Evolutionary conservation across 768 basidiomycete genomes (phyloP).

Genomic region (Psilocybe cyanescens): DNA sequence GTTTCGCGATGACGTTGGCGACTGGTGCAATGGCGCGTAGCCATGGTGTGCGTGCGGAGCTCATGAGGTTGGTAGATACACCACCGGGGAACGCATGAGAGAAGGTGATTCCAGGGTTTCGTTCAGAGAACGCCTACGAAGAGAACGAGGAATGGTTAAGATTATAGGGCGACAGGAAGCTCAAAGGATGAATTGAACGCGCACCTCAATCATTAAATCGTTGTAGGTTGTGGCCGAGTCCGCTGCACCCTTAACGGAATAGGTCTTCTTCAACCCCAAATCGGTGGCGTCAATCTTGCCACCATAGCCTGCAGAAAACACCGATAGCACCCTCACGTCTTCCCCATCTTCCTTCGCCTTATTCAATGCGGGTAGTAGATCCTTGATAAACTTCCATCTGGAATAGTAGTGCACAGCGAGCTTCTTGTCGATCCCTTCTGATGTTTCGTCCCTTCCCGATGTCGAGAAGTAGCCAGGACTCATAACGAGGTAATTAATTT

Average conservation of each 20-base stretch:
- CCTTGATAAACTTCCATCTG: slow-evolving; percentile 53
- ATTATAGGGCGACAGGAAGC: background rate
- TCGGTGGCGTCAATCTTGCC: slow-evolving; percentile 46
- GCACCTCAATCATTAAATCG: slow-evolving; percentile 56
- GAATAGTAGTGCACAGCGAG: slow-evolving; percentile 31
- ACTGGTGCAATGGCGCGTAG: slow-evolving; percentile 25
- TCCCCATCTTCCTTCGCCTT: slow-evolving; percentile 49
- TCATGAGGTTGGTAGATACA: slow-evolving; percentile 36
- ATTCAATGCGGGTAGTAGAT: slow-evolving; percentile 46
- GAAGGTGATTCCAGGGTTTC: slow-evolving; percentile 36
- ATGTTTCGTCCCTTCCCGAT: slow-evolving; percentile 26
- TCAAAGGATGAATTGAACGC: background rate
- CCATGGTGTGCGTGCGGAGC: slow-evolving; percentile 28
- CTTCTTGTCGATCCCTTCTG: slow-evolving; percentile 29
- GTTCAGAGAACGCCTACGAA: slow-evolving; percentile 32
- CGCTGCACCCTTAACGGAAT: slow-evolving; percentile 35
- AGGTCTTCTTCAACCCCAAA: slow-evolving; percentile 52
- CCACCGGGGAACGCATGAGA: slow-evolving; percentile 40
- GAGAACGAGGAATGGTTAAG: background rate
- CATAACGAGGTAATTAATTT: slow-evolving; percentile 57
- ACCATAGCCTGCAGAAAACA: slow-evolving; percentile 39
- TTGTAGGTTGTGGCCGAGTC: slow-evolving; percentile 46
- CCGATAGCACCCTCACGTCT: slow-evolving; percentile 51
- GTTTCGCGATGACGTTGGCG: slow-evolving; percentile 22
- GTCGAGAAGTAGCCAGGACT: slow-evolving; percentile 46